Evolutionary conservation across 179 eudicot genomes (phyloP).

Genomic region (Amaranthus tricolor): DNA sequence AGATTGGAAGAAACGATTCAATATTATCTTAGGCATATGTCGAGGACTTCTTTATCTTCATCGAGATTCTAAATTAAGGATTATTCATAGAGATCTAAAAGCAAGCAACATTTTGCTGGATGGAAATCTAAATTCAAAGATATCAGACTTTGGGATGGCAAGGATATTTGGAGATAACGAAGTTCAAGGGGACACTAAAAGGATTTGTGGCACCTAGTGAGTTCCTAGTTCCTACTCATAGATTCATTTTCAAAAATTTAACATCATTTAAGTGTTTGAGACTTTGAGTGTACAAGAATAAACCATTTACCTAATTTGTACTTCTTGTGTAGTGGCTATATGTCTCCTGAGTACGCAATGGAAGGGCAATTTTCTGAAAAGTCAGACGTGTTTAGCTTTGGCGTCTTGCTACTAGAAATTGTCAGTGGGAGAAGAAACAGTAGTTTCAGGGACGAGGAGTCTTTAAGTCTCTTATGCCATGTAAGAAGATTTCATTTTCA

Average conservation of each 20-base stretch:
- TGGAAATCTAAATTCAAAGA: slow-evolving; percentile 38
- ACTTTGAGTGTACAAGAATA: background rate
- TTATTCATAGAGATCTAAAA: slow-evolving; percentile 44
- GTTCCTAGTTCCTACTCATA: slow-evolving; percentile 2
- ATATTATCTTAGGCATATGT: slow-evolving; percentile 32
- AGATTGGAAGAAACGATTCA: slow-evolving; percentile 40
- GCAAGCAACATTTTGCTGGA: slow-evolving; percentile 42
- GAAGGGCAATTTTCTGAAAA: slow-evolving; percentile 49
- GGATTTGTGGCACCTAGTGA: slow-evolving; percentile 49
- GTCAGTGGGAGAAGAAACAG: slow-evolving; percentile 40
- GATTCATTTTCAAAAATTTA: background rate
- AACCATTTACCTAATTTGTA: background rate
- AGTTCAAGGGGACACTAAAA: slow-evolving; percentile 39
- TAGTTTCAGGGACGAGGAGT: slow-evolving; percentile 30
- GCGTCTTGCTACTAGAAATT: slow-evolving; percentile 49
- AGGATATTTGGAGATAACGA: slow-evolving; percentile 39
- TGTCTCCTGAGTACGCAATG: slow-evolving; percentile 63
- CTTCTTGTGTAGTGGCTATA: slow-evolving; percentile 44
- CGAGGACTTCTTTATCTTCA: slow-evolving; percentile 59
- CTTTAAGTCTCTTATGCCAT: slow-evolving; percentile 25
- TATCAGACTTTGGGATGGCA: slow-evolving; percentile 57
- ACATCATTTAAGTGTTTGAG: background rate
- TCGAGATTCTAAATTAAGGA: slow-evolving; percentile 42
- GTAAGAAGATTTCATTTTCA: slow-evolving; percentile 16
- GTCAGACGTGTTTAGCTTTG: slow-evolving; percentile 53